Evolutionary conservation across 2,329 filamentous ascomycete species (phyloP).

Genomic region (Aspergillus alliaceus): DNA sequence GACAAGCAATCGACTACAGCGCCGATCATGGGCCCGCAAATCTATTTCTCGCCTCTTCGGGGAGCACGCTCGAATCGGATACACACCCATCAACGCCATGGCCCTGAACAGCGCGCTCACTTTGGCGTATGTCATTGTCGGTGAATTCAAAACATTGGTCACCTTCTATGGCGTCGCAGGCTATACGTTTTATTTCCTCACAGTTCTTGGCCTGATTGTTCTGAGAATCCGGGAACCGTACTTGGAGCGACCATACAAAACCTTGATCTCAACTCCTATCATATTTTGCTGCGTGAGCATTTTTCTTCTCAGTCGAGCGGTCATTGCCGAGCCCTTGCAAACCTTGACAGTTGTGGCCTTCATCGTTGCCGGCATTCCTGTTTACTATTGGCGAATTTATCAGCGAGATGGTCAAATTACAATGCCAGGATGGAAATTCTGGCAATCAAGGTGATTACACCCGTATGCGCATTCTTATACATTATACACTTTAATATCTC

Average conservation of each 20-base stretch:
- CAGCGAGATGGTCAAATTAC: conserved; percentile 54
- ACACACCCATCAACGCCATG: conserved; percentile 92
- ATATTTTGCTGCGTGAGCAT: conserved; percentile 98
- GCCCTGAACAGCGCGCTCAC: conserved; percentile 76
- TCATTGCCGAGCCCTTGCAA: conserved; percentile 89
- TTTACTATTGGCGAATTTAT: conserved; percentile 85
- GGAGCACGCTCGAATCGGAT: conserved; percentile 79
- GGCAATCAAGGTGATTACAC: conserved; percentile 30
- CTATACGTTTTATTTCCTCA: conserved; percentile 96
- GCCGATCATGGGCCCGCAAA: conserved; percentile 58
- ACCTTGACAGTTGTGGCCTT: conserved; percentile 85
- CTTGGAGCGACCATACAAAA: conserved; percentile 86
- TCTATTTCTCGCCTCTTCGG: conserved; percentile 64
- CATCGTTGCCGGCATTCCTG: conserved; percentile 76
- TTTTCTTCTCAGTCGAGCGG: conserved; percentile 82
- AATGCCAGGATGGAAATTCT: conserved; percentile 45
- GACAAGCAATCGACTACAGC: conserved; percentile 38
- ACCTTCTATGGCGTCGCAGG: conserved; percentile 98
- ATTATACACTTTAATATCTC: conserved; percentile 4
- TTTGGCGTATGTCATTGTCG: conserved; percentile 74
- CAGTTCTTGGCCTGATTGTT: conserved; percentile 89
- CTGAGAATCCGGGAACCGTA: conserved; percentile 82
- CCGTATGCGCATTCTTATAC: not conserved
- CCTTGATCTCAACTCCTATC: conserved; percentile 95
- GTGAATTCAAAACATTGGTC: conserved; percentile 86